Base-by-base conservation (phyloP, 2,329 filamentous ascomycete species). In the Fusarium drepaniforme region DNA sequence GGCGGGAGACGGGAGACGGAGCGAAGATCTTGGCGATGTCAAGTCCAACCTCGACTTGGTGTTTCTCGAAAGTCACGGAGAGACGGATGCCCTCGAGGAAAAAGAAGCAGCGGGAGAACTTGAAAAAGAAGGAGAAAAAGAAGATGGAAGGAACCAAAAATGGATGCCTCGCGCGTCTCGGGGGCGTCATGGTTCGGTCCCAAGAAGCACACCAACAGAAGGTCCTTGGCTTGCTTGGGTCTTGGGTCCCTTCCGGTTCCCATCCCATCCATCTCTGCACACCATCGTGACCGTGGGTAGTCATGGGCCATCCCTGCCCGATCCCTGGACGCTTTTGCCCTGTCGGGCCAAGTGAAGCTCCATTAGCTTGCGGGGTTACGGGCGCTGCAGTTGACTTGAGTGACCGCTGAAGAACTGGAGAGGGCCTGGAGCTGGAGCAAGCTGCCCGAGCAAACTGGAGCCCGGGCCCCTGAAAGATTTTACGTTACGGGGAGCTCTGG, bases 151-250 rank as follows among this genome's bases (percentile, higher is more conserved):
- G 65, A 72, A 67, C 62, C 59, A 66, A 72, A 70, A 77, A 72
- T 70, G 76, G 76, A 75, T 77, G 71, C 71, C 74, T 76, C 71
- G 74, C 63, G 63, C 63, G 63, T 70, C 46, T 51, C 67, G 44
- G 77, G 77, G 77, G 77, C 74, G 77, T 78, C 77, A 79, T 79
- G 77, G 77, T 78, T 79, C 73, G 75, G 77, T 78, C 68, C 68
- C 72, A 66, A 64, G 60, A 61, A 64, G 37, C 73, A 68, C 71
- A 64, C 72, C 60, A 75, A 60, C 70, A 75, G 35, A 75, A 75
- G 44, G 72, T 44, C 72, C 72, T 68, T 66, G 59, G 59, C 63
- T 56, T 56, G 37, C 44, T 63, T 72, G 49, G 49, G 49, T 53
- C 49, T 63, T 72, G 49, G 49, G 49, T 53, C 49, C 49, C 49